Percentiles rank a stretch among this genome's conserved stretches.
phyloP scores from a whole-genome alignment of 2,329 filamentous ascomycete genomes.

The Emmonsia crescens region DNA sequence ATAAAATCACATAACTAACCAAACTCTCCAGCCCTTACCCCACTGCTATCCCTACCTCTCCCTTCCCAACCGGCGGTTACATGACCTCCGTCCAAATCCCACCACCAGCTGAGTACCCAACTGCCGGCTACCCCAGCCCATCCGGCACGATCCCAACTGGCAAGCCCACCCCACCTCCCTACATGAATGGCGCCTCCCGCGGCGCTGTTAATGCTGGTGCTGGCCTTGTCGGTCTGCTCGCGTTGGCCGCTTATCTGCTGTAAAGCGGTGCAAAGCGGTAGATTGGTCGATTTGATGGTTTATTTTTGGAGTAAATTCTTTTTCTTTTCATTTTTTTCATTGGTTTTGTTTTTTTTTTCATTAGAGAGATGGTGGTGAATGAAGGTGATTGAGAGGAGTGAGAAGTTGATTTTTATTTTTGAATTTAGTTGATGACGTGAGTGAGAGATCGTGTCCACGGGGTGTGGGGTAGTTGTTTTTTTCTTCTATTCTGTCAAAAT shows the following conservation, averaged over 20 bases:
- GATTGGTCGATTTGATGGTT: background rate
- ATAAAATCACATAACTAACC: background rate
- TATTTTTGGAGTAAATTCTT: no score
- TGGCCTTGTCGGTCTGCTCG: constrained; percentile 43
- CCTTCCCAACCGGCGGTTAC: constrained; percentile 1
- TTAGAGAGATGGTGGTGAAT: no score
- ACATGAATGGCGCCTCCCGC: constrained; percentile 44
- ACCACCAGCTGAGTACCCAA: no score
- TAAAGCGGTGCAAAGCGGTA: constrained; percentile 24
- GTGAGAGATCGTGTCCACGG: no score
- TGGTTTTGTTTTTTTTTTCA: no score
- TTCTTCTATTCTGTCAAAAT: no score
- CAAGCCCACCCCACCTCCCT: constrained; percentile 23
- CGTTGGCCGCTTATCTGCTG: constrained; percentile 39
- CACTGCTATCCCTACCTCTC: constrained; percentile 11
- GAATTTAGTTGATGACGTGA: background rate
- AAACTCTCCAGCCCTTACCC: constrained; percentile 6
- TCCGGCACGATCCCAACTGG: constrained; percentile 14
- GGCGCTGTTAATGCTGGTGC: constrained; percentile 38
- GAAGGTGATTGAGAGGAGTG: no score
- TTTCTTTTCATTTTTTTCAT: no score
- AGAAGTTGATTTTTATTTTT: background rate
- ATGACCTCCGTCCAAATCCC: constrained; percentile 10
- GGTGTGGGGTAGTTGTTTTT: background rate
- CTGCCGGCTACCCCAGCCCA: constrained; percentile 15